phyloP scores from a whole-genome alignment of 257 asterid species.

The Rauvolfia tetraphylla region DNA sequence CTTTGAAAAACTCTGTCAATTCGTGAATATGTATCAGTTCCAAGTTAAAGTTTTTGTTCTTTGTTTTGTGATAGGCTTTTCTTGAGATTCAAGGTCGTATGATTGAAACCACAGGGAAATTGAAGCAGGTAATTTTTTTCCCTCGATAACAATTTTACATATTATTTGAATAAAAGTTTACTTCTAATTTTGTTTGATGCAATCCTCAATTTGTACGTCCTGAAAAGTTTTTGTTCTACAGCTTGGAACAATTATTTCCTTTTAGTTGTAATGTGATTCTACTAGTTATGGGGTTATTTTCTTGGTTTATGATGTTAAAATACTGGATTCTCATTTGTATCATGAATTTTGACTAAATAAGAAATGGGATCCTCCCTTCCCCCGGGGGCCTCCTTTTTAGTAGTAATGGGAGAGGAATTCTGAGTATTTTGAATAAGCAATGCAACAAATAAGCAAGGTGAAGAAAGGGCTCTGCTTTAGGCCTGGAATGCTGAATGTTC shows the following conservation, averaged over 20 bases:
- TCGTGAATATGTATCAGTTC: not conserved
- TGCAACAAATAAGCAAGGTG: not conserved
- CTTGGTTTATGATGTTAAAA: not conserved
- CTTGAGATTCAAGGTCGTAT: conserved; percentile 87
- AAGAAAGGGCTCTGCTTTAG: not conserved
- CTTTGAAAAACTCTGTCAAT: not conserved
- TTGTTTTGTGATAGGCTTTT: conserved; percentile 56
- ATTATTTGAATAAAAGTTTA: not conserved
- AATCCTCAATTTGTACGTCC: not conserved
- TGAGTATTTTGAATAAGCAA: not conserved
- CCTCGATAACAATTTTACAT: too few relatives aligned
- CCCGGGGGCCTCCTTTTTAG: not conserved
- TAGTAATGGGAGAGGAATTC: not conserved
- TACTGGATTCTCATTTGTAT: not conserved
- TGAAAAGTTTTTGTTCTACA: not conserved
- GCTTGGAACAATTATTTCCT: not conserved
- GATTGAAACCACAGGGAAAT: conserved; percentile 80
- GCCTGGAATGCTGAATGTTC: not conserved
- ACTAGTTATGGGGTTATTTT: not conserved
- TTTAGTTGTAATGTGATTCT: not conserved
- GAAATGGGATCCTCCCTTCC: too few relatives aligned
- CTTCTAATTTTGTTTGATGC: not conserved
- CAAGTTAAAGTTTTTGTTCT: not conserved
- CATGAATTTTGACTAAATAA: too few relatives aligned
- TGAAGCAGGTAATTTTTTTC: conserved; percentile 64